Conservation (phyloP, 2,329 filamentous ascomycete genomes). For the Tolypocladium guangdongense region DNA sequence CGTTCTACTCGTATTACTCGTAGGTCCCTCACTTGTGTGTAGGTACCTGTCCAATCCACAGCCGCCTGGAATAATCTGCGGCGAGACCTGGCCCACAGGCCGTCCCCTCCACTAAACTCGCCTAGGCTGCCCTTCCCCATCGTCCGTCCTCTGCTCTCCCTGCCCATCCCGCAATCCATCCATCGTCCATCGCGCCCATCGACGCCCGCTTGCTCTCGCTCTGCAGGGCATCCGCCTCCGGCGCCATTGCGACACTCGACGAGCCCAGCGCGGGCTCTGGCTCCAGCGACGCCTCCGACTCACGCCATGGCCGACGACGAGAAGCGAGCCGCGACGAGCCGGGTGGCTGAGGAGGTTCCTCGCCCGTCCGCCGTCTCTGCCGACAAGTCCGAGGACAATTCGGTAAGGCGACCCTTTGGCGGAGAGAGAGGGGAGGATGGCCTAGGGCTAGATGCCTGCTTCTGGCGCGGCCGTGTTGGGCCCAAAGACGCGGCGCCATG, state of each 20-base stretch:
- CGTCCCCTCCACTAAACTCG: neutral
- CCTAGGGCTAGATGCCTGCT: too few relatives aligned
- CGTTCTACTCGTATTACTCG: too few relatives aligned
- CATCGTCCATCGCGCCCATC: neutral
- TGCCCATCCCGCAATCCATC: neutral
- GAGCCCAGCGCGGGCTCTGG: slow-evolving; percentile 5
- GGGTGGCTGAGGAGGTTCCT: slow-evolving; percentile 8
- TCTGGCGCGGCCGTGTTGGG: too few relatives aligned
- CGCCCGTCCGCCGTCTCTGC: slow-evolving; percentile 7
- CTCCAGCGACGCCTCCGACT: slow-evolving; percentile 1
- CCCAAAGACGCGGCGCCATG: neutral
- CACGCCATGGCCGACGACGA: slow-evolving; percentile 19
- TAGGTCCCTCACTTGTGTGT: too few relatives aligned
- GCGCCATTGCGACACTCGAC: slow-evolving; percentile 1
- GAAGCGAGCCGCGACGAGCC: slow-evolving; percentile 13
- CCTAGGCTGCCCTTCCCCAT: neutral
- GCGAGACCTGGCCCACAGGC: neutral
- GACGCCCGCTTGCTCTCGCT: neutral
- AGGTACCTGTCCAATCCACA: neutral
- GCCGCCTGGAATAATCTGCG: too few relatives aligned
- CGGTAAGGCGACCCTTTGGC: slow-evolving; percentile 3
- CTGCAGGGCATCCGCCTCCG: neutral
- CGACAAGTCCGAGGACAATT: slow-evolving; percentile 5
- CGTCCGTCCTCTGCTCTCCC: too few relatives aligned
- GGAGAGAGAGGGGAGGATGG: neutral